Conservation (phyloP, 305 asterid genomes). For the Solanum hybrid region DNA sequence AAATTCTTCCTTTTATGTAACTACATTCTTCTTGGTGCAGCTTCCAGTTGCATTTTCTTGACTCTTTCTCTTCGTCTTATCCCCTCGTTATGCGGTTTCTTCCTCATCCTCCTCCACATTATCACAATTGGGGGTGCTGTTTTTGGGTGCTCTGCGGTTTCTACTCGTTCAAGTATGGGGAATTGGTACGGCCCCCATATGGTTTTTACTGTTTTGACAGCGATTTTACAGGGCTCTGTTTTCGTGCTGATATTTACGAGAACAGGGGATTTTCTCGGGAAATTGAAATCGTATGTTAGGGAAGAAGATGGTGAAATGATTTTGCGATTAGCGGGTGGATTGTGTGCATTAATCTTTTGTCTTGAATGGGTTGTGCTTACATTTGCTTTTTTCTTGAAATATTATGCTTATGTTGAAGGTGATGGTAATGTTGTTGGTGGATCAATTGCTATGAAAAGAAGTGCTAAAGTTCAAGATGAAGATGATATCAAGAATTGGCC, state of each 20-base stretch:
- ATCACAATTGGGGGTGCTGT: constrained; percentile 69
- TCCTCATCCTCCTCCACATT: constrained; percentile 79
- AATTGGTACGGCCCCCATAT: constrained; percentile 78
- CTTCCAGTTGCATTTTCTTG: constrained; percentile 83
- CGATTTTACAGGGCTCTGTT: constrained; percentile 90
- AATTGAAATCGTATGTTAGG: constrained; percentile 68
- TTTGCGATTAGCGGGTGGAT: constrained; percentile 64
- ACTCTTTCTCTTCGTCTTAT: constrained; percentile 86
- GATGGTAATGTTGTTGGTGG: constrained; percentile 23
- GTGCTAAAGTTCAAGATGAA: constrained; percentile 43
- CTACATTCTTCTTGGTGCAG: constrained; percentile 68
- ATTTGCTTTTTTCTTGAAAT: constrained; percentile 70
- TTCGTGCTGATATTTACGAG: constrained; percentile 77
- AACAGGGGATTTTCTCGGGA: constrained; percentile 62
- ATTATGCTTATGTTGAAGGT: constrained; percentile 62
- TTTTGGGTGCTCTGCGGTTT: constrained; percentile 55
- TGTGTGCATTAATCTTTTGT: constrained; percentile 58
- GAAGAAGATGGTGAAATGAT: constrained; percentile 79
- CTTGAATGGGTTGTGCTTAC: constrained; percentile 88
- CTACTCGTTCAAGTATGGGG: constrained; percentile 23
- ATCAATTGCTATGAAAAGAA: constrained; percentile 22
- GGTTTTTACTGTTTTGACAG: constrained; percentile 79
- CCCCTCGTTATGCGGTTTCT: constrained; percentile 69
- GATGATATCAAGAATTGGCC: constrained; percentile 89
- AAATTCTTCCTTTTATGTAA: constrained; percentile 53